Percentiles rank a stretch among this genome's conserved stretches.
These are phyloP conservation scores for Aristolochia fimbriata DNA, from an alignment of 164 flowering plant genomes.

Conservation along the genomic window DNA sequence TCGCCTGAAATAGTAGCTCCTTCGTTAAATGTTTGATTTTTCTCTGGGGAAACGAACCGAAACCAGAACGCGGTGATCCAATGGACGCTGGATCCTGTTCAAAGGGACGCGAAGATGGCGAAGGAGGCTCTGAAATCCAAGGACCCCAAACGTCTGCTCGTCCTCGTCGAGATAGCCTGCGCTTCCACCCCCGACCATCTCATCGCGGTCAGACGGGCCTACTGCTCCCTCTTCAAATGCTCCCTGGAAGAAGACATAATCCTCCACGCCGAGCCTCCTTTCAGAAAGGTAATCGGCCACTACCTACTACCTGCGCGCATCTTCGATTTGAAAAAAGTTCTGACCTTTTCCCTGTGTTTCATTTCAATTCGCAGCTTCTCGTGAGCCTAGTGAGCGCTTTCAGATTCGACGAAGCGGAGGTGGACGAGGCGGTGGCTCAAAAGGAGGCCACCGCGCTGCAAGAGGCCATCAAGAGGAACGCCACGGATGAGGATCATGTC, in stretches of 20 bases:
- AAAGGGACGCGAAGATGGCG: conserved; percentile 66
- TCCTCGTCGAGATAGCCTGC: conserved; percentile 67
- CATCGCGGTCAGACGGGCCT: conserved; percentile 54
- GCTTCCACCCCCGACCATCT: conserved; percentile 64
- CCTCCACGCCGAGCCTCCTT: conserved; percentile 21
- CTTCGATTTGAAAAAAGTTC: background rate
- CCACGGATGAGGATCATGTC: conserved; percentile 38
- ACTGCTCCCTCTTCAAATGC: conserved; percentile 45
- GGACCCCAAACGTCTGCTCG: conserved; percentile 25
- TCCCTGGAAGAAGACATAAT: conserved; percentile 73
- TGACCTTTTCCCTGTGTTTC: background rate
- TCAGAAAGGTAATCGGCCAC: conserved; percentile 37
- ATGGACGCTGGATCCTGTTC: conserved; percentile 66
- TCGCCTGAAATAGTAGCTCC: too few relatives aligned
- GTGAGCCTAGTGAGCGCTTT: conserved; percentile 27
- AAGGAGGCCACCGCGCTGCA: conserved; percentile 42
- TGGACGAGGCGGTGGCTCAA: conserved; percentile 34
- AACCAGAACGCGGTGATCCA: conserved; percentile 59
- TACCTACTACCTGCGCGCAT: background rate
- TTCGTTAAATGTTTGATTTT: too few relatives aligned
- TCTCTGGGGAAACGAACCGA: background rate
- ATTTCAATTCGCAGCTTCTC: too few relatives aligned
- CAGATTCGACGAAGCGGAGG: conserved; percentile 48
- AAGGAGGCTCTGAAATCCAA: conserved; percentile 44
- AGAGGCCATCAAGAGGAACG: conserved; percentile 39